Evolutionary conservation across 148 eudicot genomes (phyloP).

Genomic region (Bassia scoparia): DNA sequence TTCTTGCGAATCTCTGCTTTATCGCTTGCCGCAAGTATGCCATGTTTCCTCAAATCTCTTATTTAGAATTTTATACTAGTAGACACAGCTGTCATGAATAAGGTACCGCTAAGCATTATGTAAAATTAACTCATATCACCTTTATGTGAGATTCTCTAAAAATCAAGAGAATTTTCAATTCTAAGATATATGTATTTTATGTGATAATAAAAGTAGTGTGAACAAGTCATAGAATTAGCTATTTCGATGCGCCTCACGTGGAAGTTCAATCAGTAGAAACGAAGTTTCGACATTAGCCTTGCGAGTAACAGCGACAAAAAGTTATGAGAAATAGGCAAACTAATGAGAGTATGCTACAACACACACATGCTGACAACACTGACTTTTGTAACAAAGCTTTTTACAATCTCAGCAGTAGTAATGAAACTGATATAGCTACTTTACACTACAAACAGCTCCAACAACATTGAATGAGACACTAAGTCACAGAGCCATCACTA

Average conservation of each 20-base stretch:
- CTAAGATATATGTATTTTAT: too few species aligned
- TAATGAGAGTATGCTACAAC: too few species aligned
- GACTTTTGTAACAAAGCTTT: not conserved
- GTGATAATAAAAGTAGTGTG: too few species aligned
- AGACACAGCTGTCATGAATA: too few species aligned
- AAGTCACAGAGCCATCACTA: slow-evolving; percentile 97
- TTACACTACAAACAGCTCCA: slow-evolving; percentile 97
- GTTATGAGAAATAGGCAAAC: too few species aligned
- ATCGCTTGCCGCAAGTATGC: not conserved
- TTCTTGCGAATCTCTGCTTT: not conserved
- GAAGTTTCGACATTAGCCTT: not conserved
- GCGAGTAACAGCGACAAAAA: not conserved
- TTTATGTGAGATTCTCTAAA: too few species aligned
- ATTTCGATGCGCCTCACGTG: too few species aligned
- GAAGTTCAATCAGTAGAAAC: not conserved
- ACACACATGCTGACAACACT: too few species aligned
- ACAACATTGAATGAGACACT: slow-evolving; percentile 94
- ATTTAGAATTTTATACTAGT: too few species aligned
- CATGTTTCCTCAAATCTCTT: not conserved
- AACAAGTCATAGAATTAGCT: too few species aligned
- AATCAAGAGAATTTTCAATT: too few species aligned
- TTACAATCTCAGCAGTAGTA: slow-evolving; percentile 1
- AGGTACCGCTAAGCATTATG: too few species aligned
- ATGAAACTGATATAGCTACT: slow-evolving; percentile 3
- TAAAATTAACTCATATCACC: not conserved